Percentiles rank a stretch among this genome's conserved stretches.
These are phyloP conservation scores for Cephaloascus fragrans DNA, from an alignment of 805 yeast genomes.

Conservation along the genomic window DNA sequence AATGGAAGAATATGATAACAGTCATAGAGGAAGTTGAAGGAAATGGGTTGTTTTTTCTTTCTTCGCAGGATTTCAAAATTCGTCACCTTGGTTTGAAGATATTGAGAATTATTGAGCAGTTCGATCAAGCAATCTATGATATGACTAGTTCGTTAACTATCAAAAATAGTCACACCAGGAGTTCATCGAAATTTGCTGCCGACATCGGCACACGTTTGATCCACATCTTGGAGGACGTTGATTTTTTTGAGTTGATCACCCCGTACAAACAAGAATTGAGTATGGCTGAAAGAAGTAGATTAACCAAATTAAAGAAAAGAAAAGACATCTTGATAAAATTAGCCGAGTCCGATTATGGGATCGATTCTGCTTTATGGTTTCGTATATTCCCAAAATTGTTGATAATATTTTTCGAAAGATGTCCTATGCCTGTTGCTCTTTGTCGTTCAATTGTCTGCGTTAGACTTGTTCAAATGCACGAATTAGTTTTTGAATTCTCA, in stretches of 20 bases:
- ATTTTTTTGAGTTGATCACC: constrained; percentile 53
- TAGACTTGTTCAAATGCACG: constrained; percentile 78
- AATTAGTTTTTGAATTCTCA: constrained; percentile 48
- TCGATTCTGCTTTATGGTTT: constrained; percentile 95
- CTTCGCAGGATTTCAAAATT: constrained; percentile 74
- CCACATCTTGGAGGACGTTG: constrained; percentile 64
- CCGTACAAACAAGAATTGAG: constrained; percentile 42
- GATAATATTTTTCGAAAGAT: constrained; percentile 59
- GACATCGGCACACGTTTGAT: constrained; percentile 70
- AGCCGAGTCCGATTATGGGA: constrained; percentile 89
- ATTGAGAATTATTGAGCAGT: constrained; percentile 68
- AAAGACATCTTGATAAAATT: constrained; percentile 63
- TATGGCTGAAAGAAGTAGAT: constrained; percentile 70
- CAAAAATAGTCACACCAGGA: constrained; percentile 35
- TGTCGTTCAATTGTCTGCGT: constrained; percentile 88
- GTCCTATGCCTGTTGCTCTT: constrained; percentile 90
- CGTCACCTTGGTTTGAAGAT: constrained; percentile 71
- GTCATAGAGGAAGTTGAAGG: constrained; percentile 94
- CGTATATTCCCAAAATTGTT: constrained; percentile 73
- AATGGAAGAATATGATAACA: constrained; percentile 70
- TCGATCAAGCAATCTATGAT: constrained; percentile 74
- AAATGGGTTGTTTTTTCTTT: constrained; percentile 82
- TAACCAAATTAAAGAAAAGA: constrained; percentile 53
- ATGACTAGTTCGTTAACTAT: constrained; percentile 6
- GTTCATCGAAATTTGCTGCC: constrained; percentile 65